Base-by-base conservation (phyloP, 1,284 basidiomycete genomes). In the Termitomyces sp. region DNA sequence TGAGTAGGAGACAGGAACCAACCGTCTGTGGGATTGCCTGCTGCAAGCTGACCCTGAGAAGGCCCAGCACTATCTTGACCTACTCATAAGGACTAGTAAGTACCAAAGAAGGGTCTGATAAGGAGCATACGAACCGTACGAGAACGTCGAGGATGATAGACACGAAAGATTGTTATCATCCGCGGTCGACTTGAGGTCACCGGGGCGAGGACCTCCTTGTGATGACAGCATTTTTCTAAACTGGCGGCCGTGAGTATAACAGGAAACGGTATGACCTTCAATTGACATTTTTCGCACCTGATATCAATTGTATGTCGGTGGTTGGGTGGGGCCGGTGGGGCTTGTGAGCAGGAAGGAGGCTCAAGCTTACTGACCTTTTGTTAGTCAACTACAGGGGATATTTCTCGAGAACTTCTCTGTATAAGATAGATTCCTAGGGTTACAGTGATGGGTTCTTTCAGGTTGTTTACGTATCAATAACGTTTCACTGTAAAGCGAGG, bases 181-280 rank as follows among this genome's bases (percentile, higher is more conserved):
- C 50, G 55, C 49, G 47, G 45, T 54, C 39, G 38, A 46, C 42
- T 57, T 57, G 52, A 49, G 41, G 51, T 50, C 55, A 46, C 66
- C 66, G 64, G 68, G 54, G 60, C 53, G 59, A 63, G 47, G 47
- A 61, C 61, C 62, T 62, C 64, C 65, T 61, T 64, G 57, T 49
- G 63, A 57, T 62, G 68, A 63, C 59, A 64, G 64, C 53, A 66
- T 60, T 49, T 58, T 50, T 44, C 53, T 57, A 58, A 51, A 48
- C 52, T 38, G 57, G 33, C 46, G 40, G 46, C 35, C 46, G 53
- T 60, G 47, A 65, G 63, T 64, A 63, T 62, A 65, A 59, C 51
- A 61, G 66, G 62, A 46, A 62, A 46, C 43, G n/a, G 34, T 26
- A 52, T 56, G 16, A 42, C 60, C 43, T 54, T 49, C 56, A 54